Evolutionary conservation across 306 rosid genomes (phyloP).

Genomic region (Albizia julibrissin): DNA sequence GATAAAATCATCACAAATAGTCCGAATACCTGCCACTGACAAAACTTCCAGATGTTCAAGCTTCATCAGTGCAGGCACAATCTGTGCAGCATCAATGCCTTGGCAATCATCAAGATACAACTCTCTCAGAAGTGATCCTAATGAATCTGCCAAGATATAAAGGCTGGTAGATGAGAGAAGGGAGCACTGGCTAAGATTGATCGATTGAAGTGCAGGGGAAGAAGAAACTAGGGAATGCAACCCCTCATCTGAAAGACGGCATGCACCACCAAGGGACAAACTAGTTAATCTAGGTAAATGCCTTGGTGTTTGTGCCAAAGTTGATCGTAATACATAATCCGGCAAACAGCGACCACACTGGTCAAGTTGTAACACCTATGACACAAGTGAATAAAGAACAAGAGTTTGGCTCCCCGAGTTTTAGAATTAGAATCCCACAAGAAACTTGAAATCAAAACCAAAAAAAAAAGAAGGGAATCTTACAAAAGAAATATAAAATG

Average conservation of each 20-base stretch:
- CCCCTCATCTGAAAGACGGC: conserved; percentile 86
- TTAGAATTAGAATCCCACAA: conserved; percentile 19
- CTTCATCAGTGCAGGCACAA: conserved; percentile 63
- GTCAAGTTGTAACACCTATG: conserved; percentile 85
- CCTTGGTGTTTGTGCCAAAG: conserved; percentile 60
- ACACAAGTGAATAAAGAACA: conserved; percentile 34
- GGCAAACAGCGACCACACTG: conserved; percentile 90
- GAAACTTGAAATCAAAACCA: conserved; percentile 19
- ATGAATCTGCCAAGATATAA: conserved; percentile 56
- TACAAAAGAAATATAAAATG: not conserved
- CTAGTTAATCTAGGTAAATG: conserved; percentile 58
- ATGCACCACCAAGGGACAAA: conserved; percentile 80
- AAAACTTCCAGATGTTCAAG: conserved; percentile 74
- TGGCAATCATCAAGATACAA: conserved; percentile 81
- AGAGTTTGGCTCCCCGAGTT: conserved; percentile 4
- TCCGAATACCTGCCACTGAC: conserved; percentile 68
- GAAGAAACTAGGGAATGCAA: conserved; percentile 66
- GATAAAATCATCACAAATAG: conserved; percentile 62
- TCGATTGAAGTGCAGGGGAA: conserved; percentile 67
- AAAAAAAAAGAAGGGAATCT: not conserved
- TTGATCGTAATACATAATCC: conserved; percentile 61
- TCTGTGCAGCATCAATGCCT: conserved; percentile 51
- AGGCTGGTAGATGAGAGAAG: conserved; percentile 73
- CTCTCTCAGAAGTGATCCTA: conserved; percentile 66
- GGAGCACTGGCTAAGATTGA: conserved; percentile 91